These are phyloP conservation scores for Podila clonocystis DNA, from an alignment of 192 early-diverging fungal species.

Conservation along the genomic window DNA sequence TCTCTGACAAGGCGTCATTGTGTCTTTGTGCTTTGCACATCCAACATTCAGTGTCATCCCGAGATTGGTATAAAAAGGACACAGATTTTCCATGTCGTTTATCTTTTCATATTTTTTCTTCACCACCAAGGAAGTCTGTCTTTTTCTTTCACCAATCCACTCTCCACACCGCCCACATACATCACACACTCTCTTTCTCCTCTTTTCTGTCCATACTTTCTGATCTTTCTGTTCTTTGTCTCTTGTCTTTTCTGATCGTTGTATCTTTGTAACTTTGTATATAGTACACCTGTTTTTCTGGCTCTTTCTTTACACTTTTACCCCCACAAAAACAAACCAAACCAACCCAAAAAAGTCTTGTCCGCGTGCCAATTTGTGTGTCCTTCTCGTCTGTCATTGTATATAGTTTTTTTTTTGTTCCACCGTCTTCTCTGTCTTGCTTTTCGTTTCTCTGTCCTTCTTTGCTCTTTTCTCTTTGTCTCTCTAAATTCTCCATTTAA, in stretches of 20 bases:
- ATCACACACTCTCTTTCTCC: neutral
- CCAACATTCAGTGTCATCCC: slow-evolving; percentile 1
- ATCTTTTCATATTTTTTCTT: neutral
- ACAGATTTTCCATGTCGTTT: neutral
- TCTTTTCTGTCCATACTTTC: slow-evolving; percentile 6
- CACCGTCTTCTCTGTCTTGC: neutral
- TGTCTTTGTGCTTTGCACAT: neutral
- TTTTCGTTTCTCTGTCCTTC: neutral
- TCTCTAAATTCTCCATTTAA: neutral
- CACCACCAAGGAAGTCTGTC: too few relatives aligned
- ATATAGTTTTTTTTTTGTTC: too few relatives aligned
- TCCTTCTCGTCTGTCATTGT: too few relatives aligned
- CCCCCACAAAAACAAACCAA: too few relatives aligned
- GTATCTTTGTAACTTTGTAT: too few relatives aligned
- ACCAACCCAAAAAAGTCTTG: too few relatives aligned
- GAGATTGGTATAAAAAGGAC: neutral
- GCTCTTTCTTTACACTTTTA: too few relatives aligned
- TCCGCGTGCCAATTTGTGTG: too few relatives aligned
- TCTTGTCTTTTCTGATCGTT: neutral
- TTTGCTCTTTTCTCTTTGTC: too few relatives aligned
- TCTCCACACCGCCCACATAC: too few relatives aligned
- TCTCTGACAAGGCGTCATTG: neutral
- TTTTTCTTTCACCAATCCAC: too few relatives aligned
- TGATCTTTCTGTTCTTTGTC: neutral
- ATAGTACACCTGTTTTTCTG: too few relatives aligned